Conservation (phyloP, 2,329 filamentous ascomycete genomes). For the Pseudogymnoascus sp. region DNA sequence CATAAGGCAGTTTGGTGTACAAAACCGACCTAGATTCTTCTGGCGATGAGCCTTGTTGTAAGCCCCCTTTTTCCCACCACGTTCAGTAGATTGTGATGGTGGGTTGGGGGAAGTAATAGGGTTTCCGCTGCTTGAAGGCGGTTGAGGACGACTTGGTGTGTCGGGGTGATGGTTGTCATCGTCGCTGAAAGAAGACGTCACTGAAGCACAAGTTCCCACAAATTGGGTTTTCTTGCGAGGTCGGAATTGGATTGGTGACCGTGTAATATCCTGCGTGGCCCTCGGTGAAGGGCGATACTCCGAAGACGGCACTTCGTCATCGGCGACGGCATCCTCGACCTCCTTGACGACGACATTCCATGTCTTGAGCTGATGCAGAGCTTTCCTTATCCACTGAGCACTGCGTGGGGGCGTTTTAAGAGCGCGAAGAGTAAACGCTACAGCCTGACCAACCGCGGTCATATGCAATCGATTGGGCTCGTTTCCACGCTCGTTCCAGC, state of each 20-base stretch:
- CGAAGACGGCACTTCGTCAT: constrained; percentile 2
- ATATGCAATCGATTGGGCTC: neutral
- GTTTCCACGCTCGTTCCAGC: neutral
- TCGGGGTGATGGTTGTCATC: neutral
- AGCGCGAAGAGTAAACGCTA: neutral
- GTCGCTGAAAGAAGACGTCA: neutral
- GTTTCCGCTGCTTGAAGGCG: neutral
- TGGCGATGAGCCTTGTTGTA: neutral
- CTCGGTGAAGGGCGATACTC: neutral
- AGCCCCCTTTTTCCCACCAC: neutral
- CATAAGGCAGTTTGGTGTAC: neutral
- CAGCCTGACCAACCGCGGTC: neutral
- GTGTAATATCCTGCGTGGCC: neutral
- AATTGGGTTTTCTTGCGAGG: neutral
- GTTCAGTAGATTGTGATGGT: neutral
- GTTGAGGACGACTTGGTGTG: constrained; percentile 1
- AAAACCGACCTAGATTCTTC: neutral
- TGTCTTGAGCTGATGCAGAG: neutral
- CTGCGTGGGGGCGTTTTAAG: neutral
- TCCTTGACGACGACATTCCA: constrained; percentile 2
- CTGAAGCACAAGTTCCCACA: neutral
- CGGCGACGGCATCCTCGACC: constrained; percentile 1
- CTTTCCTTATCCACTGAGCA: neutral
- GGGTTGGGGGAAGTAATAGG: neutral
- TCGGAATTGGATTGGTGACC: constrained; percentile 1